Conservation (phyloP, 257 asterid species). For the Forsythia viridissima region DNA sequence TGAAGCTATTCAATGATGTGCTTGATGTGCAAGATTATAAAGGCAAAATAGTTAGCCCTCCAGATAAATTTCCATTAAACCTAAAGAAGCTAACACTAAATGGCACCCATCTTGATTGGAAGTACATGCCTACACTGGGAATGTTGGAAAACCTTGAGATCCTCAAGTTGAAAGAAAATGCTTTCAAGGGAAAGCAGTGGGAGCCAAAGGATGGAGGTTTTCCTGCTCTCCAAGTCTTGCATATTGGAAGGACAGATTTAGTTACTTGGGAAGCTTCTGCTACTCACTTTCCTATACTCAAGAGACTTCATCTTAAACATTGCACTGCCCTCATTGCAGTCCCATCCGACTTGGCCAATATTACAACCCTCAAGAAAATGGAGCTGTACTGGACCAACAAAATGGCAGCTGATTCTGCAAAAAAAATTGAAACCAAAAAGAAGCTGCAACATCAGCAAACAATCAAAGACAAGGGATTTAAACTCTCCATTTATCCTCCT, state of each 20-base stretch:
- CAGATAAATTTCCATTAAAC: conserved; percentile 29
- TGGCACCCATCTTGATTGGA: conserved; percentile 37
- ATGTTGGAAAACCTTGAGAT: conserved; percentile 21
- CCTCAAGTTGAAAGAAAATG: conserved; percentile 30
- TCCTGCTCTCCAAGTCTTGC: conserved; percentile 19
- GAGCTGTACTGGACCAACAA: conserved; percentile 21
- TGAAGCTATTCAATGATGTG: conserved; percentile 43
- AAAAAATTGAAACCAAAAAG: conserved; percentile 1
- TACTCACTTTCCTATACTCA: conserved; percentile 16
- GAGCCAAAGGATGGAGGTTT: conserved; percentile 22
- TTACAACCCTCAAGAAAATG: conserved; percentile 20
- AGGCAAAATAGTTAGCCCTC: conserved; percentile 30
- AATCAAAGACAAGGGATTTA: conserved; percentile 8
- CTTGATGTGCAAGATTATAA: conserved; percentile 13
- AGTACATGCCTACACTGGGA: conserved; percentile 24
- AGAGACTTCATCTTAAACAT: conserved; percentile 16
- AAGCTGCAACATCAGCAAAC: neutral
- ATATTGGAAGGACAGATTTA: conserved; percentile 19
- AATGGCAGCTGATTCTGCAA: conserved; percentile 25
- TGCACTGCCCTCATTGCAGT: conserved; percentile 18
- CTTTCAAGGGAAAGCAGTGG: conserved; percentile 30
- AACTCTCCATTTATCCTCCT: conserved; percentile 30
- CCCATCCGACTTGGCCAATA: conserved; percentile 20
- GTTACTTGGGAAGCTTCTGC: conserved; percentile 24
- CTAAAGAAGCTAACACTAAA: conserved; percentile 31